phyloP scores from a whole-genome alignment of 257 asterid genomes.

The Cruciata laevipes region DNA sequence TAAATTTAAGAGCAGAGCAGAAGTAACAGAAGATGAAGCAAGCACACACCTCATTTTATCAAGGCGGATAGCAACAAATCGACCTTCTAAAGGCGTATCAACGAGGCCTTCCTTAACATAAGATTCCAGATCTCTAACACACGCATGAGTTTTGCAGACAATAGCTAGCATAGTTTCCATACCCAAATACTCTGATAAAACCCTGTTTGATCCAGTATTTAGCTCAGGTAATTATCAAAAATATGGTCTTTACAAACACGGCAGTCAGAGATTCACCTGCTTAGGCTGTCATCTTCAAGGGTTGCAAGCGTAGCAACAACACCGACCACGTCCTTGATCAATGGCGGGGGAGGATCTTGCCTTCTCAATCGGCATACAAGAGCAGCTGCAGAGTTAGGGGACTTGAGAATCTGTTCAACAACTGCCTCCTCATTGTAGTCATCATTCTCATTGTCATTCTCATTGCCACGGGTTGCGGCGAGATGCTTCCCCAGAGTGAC shows the following conservation, averaged over 20 bases:
- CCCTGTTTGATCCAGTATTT: conserved; percentile 34
- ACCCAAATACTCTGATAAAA: conserved; percentile 71
- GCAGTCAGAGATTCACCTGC: conserved; percentile 48
- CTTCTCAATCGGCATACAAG: conserved; percentile 36
- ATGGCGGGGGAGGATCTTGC: conserved; percentile 37
- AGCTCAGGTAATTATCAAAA: conserved; percentile 22
- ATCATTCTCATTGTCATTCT: conserved; percentile 24
- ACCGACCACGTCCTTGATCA: conserved; percentile 60
- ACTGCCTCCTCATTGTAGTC: conserved; percentile 40
- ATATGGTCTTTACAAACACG: not conserved
- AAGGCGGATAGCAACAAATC: conserved; percentile 62
- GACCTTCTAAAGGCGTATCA: conserved; percentile 34
- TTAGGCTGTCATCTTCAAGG: conserved; percentile 55
- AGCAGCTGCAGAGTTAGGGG: conserved; percentile 64
- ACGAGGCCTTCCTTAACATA: conserved; percentile 46
- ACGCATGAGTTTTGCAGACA: conserved; percentile 67
- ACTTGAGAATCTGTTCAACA: conserved; percentile 36
- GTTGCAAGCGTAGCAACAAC: conserved; percentile 70
- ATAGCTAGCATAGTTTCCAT: conserved; percentile 68
- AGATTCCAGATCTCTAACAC: conserved; percentile 59
- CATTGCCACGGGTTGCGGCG: conserved; percentile 16
- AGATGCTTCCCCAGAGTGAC: conserved; percentile 57
- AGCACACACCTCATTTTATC: conserved; percentile 54
- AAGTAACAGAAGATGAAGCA: conserved; percentile 12
- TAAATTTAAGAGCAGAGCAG: not conserved